Evolutionary conservation across 108 stramenopile genomes (phyloP), one percentile per base, ranked within the genome.

Genomic region (Epithemia pelagica): DNA sequence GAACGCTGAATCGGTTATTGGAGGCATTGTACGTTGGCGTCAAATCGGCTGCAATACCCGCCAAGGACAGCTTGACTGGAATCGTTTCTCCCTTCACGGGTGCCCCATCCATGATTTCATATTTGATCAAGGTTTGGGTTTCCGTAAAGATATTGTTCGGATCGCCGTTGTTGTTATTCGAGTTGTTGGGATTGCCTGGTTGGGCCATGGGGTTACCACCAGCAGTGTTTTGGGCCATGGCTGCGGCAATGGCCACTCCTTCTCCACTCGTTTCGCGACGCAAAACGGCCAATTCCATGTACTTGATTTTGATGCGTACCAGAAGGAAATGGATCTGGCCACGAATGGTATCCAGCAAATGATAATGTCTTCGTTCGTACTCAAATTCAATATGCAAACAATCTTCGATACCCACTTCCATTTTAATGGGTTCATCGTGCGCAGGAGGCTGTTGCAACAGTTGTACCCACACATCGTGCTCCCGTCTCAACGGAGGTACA

Each of bases 371-470:
- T 30, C 85, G 91, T 62, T 97, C 92, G 79, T 97, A 99, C 75
- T 98, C 95, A 72, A 99, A 99, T 85, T 99, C 99, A 72, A 99
- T 98, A 73, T 99, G 99, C 32, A 99, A 84, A 76, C 97, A 99
- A 63, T 99, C 99, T 74, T 99, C 99, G 68, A 99, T 99, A 19
- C 99, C 99, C 32, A 99, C 99, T 76, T 99, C 99, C 97, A 98
- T 97, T 78, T 98, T 98, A 66, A 98, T 95, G 30, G 92, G 70
- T 64, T 88, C 82, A 62, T 88, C 83, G 30, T 85, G 74, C 28
- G 68, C 65, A 3, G 94, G 96, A 69, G 90, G 83, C n/a, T 73
- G 63, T 19, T 83, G 74, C 32, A 82, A 65, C 27, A 86, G 72
- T 67, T 98, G 97, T 7, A 99, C 88, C 68, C 93, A 74, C 29